Evolutionary conservation across 2,329 filamentous ascomycete species (phyloP), one percentile per base, ranked within the genome.

Genomic region (Cladosporium sp.): DNA sequence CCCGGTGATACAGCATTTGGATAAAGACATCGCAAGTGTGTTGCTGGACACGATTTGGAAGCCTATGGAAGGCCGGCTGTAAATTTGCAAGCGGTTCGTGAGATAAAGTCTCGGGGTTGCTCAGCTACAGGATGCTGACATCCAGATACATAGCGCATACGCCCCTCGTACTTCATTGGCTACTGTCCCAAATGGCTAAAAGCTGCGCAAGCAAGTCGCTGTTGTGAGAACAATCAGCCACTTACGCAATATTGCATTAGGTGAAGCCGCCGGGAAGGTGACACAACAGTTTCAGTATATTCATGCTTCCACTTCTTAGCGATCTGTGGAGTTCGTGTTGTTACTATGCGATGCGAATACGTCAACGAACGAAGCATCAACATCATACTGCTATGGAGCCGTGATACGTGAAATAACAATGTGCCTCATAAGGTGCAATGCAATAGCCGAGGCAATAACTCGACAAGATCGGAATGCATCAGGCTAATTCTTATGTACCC

Each of bases 1-100:
- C 21, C 72, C 72, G 14, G 60, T 65, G 29, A 65, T 63, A 66
- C 72, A 73, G 67, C 72, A 74, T 23, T 46, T 44, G n/a, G 50
- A 44, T 8, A 63, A 16, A 31, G 60, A 46, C 60, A 63, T 63
- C 21, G n/a, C 53, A 5, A 46, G 10, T 31, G n/a, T 14, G 12
- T 12, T 16, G 11, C 11, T 26, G 23, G 23, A 12, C 11, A 29
- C 18, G 49, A 16, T 16, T 1, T 11, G 3, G 35, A 18, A 16
- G 14, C 23, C 16, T 37, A 14, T 16, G 1, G 14, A 37, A 37
- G 12, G 12, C 12, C 33, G 8, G 8, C 10, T 35, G 8, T 11
- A 12, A 3, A 35, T 10, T 31, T 31, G 29, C 33, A 12, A 12
- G 11, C 11, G 12, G 11, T 35, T 11, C 11, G 10, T 35, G 11